Base-by-base conservation (phyloP, 352 stramenopile species). In the Globisporangium cylindrosporum region DNA sequence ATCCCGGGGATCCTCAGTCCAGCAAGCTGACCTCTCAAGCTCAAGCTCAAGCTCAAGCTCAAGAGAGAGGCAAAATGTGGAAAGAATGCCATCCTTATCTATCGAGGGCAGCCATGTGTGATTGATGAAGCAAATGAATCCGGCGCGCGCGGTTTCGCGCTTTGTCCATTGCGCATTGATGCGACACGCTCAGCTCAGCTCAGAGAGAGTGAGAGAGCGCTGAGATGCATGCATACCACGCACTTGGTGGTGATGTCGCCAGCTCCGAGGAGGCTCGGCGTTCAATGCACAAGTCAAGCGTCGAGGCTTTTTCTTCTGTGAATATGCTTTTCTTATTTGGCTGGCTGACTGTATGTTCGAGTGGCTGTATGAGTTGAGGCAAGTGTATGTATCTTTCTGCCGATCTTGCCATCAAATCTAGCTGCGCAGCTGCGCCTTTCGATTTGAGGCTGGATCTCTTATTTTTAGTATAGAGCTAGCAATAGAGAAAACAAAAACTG, bases 231-330 rank as follows among this genome's bases (percentile, higher is more conserved):
- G 36, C 12, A 12, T 12, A 12, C 10, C 1, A 36, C 6, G 32
- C 32, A 36, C 32, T 36, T 4, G 36, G 20, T 61, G 15, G 15
- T 48, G 24, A 10, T 32, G 9, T 14, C n/a, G 22, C n/a, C n/a
- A 56, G n/a, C n/a, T 24, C n/a, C 27, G 27, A 32, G 27, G 27
- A 32, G 14, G 36, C 36, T 43, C 36, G 3, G 36, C 36, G 36
- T 43, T 14, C 36, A 24, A 7, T 43, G 9, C 36, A 53, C 8
- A 24, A 18, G n/a, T 32, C 49, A 56, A 56, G 49, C 49, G 49
- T 56, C 49, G 49, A 56, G 49, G 49, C 49, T 24, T 22, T 29
- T 56, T 56, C 49, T 56, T 54, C 18, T 54, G n/a, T 58, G 22
- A 18, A 58, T 25, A n/a, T 54, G 48, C n/a, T 7, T 24, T 54